Conservation (phyloP, 805 yeast species). For the Ogataea populi-albae region DNA sequence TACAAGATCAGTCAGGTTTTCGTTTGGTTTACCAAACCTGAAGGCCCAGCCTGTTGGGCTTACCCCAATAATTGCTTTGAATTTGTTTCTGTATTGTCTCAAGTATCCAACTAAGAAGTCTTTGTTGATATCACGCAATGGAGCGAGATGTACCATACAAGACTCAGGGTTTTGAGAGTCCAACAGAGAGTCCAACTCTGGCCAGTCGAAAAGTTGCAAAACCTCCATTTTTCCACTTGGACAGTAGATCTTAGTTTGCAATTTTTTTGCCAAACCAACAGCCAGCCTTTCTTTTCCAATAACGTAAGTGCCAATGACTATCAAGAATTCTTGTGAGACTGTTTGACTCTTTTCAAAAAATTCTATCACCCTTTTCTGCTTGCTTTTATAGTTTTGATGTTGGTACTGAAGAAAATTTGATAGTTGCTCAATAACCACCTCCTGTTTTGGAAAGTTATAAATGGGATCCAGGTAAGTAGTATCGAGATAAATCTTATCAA, state of each 20-base stretch:
- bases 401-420: slow-evolving; percentile 45
- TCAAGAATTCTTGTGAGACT: slow-evolving; percentile 33
- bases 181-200: slow-evolving; percentile 38
- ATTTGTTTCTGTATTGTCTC: slow-evolving; percentile 42
- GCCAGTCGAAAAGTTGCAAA: slow-evolving; percentile 45
- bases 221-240: slow-evolving; percentile 46
- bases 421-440: slow-evolving; percentile 58
- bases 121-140: slow-evolving; percentile 55
- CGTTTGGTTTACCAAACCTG: slow-evolving; percentile 15
- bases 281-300: slow-evolving; percentile 93
- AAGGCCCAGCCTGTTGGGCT: slow-evolving; percentile 95
- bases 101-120: slow-evolving; percentile 48
- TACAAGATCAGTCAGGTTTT: slow-evolving; percentile 12
- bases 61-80: slow-evolving; percentile 65
- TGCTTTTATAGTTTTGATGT: slow-evolving; percentile 19
- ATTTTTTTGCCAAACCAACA: slow-evolving; percentile 50
- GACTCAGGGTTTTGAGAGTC: slow-evolving; percentile 40
- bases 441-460: slow-evolving; percentile 77
- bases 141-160: slow-evolving; percentile 68
- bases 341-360: slow-evolving; percentile 26
- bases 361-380: slow-evolving; percentile 37
- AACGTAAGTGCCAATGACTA: slow-evolving; percentile 81
- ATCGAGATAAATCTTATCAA: slow-evolving; percentile 76
- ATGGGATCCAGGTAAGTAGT: slow-evolving; percentile 83
- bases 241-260: slow-evolving; percentile 56